Evolutionary conservation across 345 rosid genomes (phyloP), one percentile per base, ranked within the genome.

Genomic region (Eutrema heterophyllum): DNA sequence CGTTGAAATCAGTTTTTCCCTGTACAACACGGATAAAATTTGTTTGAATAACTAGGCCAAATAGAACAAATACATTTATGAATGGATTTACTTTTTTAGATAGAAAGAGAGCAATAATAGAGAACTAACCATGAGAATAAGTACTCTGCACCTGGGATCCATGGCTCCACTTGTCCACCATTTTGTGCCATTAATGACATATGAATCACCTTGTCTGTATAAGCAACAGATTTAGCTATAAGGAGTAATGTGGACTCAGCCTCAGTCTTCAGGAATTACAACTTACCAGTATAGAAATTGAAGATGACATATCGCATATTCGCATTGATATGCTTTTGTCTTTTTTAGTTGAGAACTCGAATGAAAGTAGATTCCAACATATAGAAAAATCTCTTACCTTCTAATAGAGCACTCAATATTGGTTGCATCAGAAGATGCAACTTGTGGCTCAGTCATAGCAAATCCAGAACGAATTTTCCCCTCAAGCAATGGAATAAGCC

Each of bases 101-200:
- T 59, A 60, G 29, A 68, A 51, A 38, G 26, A 24, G n/a, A 65
- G 40, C 27, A 46, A 51, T 16, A n/a, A 26, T 15, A 68, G 18
- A 59, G 64, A 72, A 86, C 93, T 86, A 68, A 95, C 99, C 99
- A 95, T 95, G 78, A 95, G 87, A 64, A 95, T 87, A 78, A 95
- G 99, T 62, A 95, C 61, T 82, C 73, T 87, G 83, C 99, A 95
- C 75, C 99, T 92, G 7, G 97, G 99, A 85, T 95, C 99, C 99
- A 95, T 92, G 35, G 99, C 99, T 73, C 99, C 99, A 78, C 97
- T 95, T 38, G 99, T 92, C 99, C 99, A 95, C 99, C 99, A 95
- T 79, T 95, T 95, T 67, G 67, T 88, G 67, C 99, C 99, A 58
- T 88, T 95, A 70, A 95, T 88, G 57, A 92, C 64, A 63, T 92